Conservation (phyloP, 2,329 filamentous ascomycete species). For the Orbilia quercus region DNA sequence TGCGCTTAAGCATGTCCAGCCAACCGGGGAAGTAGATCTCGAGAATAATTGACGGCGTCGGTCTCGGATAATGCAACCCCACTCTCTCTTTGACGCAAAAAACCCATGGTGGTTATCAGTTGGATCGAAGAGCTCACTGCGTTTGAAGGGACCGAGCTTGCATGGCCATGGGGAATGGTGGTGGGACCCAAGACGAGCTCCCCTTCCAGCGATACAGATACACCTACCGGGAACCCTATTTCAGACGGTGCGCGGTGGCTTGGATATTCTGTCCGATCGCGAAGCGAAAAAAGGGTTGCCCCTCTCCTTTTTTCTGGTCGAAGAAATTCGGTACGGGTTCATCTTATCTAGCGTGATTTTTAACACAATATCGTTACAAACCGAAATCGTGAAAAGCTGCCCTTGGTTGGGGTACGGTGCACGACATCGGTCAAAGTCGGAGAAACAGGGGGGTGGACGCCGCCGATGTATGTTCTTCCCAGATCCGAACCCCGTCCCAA, state of each 20-base stretch:
- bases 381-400: constrained; percentile 21
- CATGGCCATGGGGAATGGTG: constrained; percentile 22
- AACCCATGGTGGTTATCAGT: constrained; percentile 53
- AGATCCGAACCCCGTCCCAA: constrained; percentile 41
- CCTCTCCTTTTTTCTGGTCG: constrained; percentile 4
- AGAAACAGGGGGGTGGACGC: constrained; percentile 23
- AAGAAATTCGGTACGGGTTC: constrained; percentile 13
- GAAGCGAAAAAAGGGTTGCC: constrained; percentile 25
- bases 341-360: constrained; percentile 54
- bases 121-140: constrained; percentile 53
- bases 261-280: constrained; percentile 43
- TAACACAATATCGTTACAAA: constrained; percentile 49
- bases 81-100: constrained; percentile 44
- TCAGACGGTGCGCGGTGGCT: constrained; percentile 23
- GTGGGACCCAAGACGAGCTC: constrained; percentile 50
- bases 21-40: constrained; percentile 51
- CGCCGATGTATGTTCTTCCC: constrained; percentile 16
- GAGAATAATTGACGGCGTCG: constrained; percentile 18
- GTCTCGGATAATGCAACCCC: constrained; percentile 54
- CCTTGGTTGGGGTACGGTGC: constrained; percentile 5
- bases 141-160: constrained; percentile 53
- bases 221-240: constrained; percentile 34
- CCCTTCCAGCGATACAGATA: constrained; percentile 33
- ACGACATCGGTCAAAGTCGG: constrained; percentile 52
- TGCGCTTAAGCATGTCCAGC: constrained; percentile 47